phyloP scores from a whole-genome alignment of 805 yeast genomes.

The Myxozyma sirexii region DNA sequence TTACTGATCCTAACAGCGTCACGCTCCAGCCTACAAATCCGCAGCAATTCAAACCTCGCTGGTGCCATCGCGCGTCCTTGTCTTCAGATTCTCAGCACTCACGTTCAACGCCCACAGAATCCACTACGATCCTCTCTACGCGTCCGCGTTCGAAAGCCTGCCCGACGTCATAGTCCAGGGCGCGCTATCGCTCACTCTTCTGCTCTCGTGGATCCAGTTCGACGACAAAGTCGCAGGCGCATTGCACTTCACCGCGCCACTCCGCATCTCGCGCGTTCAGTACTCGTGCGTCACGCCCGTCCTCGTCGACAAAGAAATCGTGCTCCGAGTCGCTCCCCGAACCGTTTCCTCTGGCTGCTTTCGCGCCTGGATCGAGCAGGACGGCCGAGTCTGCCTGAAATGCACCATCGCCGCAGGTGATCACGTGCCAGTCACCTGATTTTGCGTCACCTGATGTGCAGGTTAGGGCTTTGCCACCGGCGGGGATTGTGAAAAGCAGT shows the following conservation, averaged over 20 bases:
- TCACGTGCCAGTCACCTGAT: not conserved
- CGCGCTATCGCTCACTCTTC: slow-evolving; percentile 68
- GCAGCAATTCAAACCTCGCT: slow-evolving; percentile 2
- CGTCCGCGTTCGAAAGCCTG: slow-evolving; percentile 58
- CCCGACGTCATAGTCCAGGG: slow-evolving; percentile 74
- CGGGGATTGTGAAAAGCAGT: not conserved
- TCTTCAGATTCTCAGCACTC: slow-evolving; percentile 59
- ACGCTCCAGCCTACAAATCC: not conserved
- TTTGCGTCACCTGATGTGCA: not conserved
- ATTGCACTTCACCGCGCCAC: not conserved
- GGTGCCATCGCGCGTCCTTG: slow-evolving; percentile 25
- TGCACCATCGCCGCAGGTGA: slow-evolving; percentile 1
- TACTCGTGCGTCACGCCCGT: slow-evolving; percentile 25
- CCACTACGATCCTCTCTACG: slow-evolving; percentile 68
- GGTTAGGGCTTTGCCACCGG: slow-evolving; percentile 9
- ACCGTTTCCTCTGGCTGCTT: not conserved
- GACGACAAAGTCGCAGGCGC: slow-evolving; percentile 5
- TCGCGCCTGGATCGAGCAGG: slow-evolving; percentile 28
- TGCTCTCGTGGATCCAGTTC: slow-evolving; percentile 55
- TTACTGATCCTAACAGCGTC: no score
- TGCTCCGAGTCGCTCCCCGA: slow-evolving; percentile 10
- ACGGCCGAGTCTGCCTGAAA: slow-evolving; percentile 19
- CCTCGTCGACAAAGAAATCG: slow-evolving; percentile 8
- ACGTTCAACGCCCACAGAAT: slow-evolving; percentile 83
- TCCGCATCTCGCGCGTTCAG: slow-evolving; percentile 5